Percentiles rank a stretch among this genome's conserved stretches.
phyloP scores from a whole-genome alignment of 2,329 filamentous ascomycete species.

The Verticillium zaregamsianum region DNA sequence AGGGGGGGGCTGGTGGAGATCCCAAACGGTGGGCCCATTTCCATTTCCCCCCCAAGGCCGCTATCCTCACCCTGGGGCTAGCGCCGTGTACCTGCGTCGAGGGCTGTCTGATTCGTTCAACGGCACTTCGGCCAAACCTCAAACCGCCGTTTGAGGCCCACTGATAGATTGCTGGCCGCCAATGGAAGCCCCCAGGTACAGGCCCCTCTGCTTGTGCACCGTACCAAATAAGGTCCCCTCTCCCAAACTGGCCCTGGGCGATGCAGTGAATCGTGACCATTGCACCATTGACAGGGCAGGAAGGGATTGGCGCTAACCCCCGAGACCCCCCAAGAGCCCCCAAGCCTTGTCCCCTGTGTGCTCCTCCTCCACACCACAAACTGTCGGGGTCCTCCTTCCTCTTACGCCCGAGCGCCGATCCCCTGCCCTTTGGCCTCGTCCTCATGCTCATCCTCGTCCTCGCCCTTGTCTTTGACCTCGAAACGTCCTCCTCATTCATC shows the following conservation, averaged over 20 bases:
- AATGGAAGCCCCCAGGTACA: background rate
- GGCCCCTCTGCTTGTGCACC: background rate
- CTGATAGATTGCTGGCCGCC: background rate
- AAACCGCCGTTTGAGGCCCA: background rate
- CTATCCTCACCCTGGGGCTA: background rate
- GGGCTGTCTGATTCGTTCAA: background rate
- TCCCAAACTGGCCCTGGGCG: background rate
- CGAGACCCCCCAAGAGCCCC: background rate
- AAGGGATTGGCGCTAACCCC: background rate
- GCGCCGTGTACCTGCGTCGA: slow-evolving; percentile 3
- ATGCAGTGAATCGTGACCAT: background rate
- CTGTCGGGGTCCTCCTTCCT: background rate
- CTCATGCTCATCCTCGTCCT: background rate
- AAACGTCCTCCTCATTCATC: background rate
- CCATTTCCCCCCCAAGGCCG: background rate
- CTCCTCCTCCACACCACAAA: background rate
- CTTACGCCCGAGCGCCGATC: background rate
- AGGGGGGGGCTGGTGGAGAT: background rate
- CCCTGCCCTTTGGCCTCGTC: background rate
- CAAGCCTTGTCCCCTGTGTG: background rate
- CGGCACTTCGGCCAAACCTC: background rate
- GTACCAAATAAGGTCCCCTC: background rate
- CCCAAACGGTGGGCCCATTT: background rate
- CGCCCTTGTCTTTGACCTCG: background rate
- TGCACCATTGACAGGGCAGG: background rate